Conservation (phyloP, 1,284 basidiomycete genomes). For the Phlebopus sp. region DNA sequence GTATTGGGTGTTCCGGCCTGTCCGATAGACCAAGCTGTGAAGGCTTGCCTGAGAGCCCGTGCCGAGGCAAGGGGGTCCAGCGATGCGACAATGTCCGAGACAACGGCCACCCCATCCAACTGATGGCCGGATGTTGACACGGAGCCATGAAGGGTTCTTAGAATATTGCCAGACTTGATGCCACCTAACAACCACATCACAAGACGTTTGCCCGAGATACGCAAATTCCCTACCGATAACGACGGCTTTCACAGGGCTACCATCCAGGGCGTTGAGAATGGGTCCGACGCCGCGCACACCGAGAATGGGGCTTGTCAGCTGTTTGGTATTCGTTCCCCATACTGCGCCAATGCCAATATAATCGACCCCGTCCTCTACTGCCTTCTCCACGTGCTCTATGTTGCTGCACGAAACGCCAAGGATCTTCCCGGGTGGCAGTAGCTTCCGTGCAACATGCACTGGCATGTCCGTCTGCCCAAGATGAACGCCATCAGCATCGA, state of each 20-base stretch:
- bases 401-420: constrained; percentile 84
- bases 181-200: constrained; percentile 53
- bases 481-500: constrained; percentile 80
- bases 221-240: constrained; percentile 66
- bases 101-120: constrained; percentile 85
- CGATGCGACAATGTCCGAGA: constrained; percentile 84
- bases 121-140: constrained; percentile 54
- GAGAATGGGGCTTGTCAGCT: constrained; percentile 55
- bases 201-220: neutral
- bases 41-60: constrained; percentile 41
- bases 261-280: constrained; percentile 63
- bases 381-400: constrained; percentile 57
- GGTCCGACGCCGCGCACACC: constrained; percentile 66
- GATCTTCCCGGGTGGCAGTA: constrained; percentile 71
- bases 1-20: constrained; percentile 13
- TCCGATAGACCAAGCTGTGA: constrained; percentile 38
- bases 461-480: constrained; percentile 92
- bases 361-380: constrained; percentile 64
- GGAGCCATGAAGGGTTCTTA: constrained; percentile 70
- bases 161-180: constrained; percentile 73
- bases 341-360: constrained; percentile 88
- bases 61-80: constrained; percentile 61
- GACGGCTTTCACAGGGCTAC: constrained; percentile 65
- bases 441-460: constrained; percentile 59
- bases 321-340: constrained; percentile 74